phyloP scores from a whole-genome alignment of 352 stramenopile species.

The Phytopythium delawarense region DNA sequence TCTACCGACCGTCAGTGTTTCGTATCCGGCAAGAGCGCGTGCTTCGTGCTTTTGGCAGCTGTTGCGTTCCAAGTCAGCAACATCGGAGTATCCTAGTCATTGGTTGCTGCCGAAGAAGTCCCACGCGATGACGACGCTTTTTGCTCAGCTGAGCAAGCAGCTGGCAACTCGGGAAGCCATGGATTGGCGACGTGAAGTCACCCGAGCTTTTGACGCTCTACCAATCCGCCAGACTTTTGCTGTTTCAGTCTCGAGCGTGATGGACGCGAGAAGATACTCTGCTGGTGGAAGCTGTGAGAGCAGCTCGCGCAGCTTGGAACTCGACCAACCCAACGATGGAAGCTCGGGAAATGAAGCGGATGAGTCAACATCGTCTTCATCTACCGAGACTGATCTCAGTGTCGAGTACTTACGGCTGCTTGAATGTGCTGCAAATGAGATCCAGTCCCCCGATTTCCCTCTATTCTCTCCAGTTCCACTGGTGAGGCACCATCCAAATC shows the following conservation, averaged over 20 bases:
- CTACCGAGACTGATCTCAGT: slow-evolving; percentile 14
- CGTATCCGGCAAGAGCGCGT: not conserved
- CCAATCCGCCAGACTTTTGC: slow-evolving; percentile 34
- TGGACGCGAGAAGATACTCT: not conserved
- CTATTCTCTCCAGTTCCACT: slow-evolving; percentile 32
- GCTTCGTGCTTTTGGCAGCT: not conserved
- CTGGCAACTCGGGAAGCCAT: not conserved
- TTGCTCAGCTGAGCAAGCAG: slow-evolving; percentile 23
- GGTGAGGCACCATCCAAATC: not conserved
- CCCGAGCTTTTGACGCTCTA: slow-evolving; percentile 24
- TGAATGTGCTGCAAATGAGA: slow-evolving; percentile 37
- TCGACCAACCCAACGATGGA: not conserved
- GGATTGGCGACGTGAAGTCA: not conserved
- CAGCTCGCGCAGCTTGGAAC: not conserved
- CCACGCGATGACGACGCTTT: slow-evolving; percentile 10
- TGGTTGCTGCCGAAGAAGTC: not conserved
- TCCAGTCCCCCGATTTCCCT: slow-evolving; percentile 58
- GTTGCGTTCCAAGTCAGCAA: not conserved
- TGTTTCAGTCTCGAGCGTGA: slow-evolving; percentile 15
- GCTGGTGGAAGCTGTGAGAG: not conserved
- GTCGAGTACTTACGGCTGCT: slow-evolving; percentile 44
- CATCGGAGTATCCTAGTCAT: not conserved
- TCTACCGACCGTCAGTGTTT: slow-evolving; percentile 1
- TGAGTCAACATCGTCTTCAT: slow-evolving; percentile 10
- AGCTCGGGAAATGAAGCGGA: slow-evolving; percentile 15